Conservation (phyloP, 805 yeast genomes). For the Jamesozyma hellenica region DNA sequence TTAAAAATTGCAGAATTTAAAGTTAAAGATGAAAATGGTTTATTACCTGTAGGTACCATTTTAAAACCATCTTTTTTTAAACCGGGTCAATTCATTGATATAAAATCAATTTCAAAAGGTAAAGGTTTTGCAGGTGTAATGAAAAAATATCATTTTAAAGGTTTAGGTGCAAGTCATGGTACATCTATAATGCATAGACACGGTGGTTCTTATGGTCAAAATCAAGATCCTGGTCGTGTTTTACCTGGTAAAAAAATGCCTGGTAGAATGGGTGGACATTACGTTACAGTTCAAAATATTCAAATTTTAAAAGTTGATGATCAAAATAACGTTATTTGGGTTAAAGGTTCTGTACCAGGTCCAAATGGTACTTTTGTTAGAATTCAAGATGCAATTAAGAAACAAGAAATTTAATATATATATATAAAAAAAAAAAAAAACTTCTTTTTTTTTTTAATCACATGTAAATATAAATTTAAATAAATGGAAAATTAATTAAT, state of each 20-base stretch:
- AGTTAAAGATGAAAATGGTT: conserved; percentile 53
- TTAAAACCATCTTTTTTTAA: conserved; percentile 76
- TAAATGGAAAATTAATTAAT: too few relatives aligned
- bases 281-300: conserved; percentile 64
- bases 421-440: too few relatives aligned
- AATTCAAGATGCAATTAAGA: conserved; percentile 69
- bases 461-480: conserved; percentile 1
- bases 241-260: conserved; percentile 98
- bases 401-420: conserved; percentile 5
- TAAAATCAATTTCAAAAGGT: conserved; percentile 74
- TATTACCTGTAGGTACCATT: conserved; percentile 68
- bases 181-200: conserved; percentile 86
- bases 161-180: conserved; percentile 93
- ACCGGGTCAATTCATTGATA: conserved; percentile 75
- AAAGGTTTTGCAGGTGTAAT: conserved; percentile 97
- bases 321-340: conserved; percentile 67
- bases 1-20: conserved; percentile 65
- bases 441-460: neutral
- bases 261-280: conserved; percentile 83
- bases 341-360: conserved; percentile 89
- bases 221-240: conserved; percentile 92
- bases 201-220: conserved; percentile 95
- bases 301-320: conserved; percentile 72
- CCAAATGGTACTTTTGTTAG: conserved; percentile 66
- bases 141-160: conserved; percentile 86